Base-by-base conservation (phyloP, 306 rosid genomes). In the Castanea crenata region DNA sequence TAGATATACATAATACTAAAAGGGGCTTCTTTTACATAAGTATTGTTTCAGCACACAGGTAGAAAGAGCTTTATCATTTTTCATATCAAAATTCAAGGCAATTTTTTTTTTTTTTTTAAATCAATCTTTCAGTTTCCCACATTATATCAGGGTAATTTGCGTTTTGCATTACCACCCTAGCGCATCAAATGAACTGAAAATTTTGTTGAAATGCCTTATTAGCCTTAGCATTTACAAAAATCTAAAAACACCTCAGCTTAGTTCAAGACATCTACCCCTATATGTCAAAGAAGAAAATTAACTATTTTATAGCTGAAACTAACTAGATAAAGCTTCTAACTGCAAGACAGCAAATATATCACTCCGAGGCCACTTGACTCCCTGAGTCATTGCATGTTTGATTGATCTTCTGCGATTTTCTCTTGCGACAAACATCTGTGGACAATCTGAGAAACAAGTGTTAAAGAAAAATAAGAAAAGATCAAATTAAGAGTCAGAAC, bases 281-380 rank as follows among this genome's bases (percentile, higher is more conserved):
- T 1, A 27, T 31, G 70, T 34, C 20, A 15, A 18, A 69, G 9
- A 13, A 32, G 57, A 59, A n/a, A 55, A 78, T n/a, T 54, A 55
- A 70, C 41, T 69, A 49, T 49, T 10, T 10, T 49, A 12, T 49
- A 49, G 54, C 16, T 49, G 54, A 49, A 49, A 49, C 54, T 49
- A 49, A 44, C 71, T 75, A 58, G 9, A 54, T 51, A 41, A 58
- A 27, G 18, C 4, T 34, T 59, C 44, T 54, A 52, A 2, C 23
- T 54, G 14, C 68, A 34, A 35, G 15, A 15, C 35, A 52, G 19
- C 21, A 79, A 87, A 73, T 57, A 10, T 41, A 38, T 87, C 86
- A 87, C 41, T 82, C 83, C 49, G 91, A 89, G 67, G 87, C 91
- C 65, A 87, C 84, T 84, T 91, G 92, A 89, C 90, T 91, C 51